Evolutionary conservation across 2,329 filamentous ascomycete species (phyloP).

Genomic region (Cercospora beticola): DNA sequence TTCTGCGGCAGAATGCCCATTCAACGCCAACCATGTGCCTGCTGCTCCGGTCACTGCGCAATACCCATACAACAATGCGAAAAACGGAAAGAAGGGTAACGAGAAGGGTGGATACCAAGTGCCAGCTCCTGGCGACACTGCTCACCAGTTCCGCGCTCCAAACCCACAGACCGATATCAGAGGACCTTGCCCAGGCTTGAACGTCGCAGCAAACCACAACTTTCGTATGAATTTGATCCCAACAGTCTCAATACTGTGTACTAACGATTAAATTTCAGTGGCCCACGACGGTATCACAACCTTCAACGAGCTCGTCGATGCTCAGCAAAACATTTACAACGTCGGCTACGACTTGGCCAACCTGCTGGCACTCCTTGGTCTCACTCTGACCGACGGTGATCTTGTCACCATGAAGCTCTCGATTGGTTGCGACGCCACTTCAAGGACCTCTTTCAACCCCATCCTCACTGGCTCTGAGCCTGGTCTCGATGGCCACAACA

Average conservation of each 20-base stretch:
- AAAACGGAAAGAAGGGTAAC: constrained; percentile 44
- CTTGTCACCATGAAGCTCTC: constrained; percentile 44
- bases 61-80: constrained; percentile 47
- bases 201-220: constrained; percentile 34
- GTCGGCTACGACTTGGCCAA: constrained; percentile 45
- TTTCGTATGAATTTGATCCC: constrained; percentile 29
- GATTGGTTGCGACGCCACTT: constrained; percentile 43
- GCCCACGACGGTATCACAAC: constrained; percentile 46
- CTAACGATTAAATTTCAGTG: constrained; percentile 21
- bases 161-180: constrained; percentile 41
- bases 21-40: constrained; percentile 42
- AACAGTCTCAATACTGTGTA: neutral
- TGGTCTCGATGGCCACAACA: constrained; percentile 48
- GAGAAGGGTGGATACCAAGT: constrained; percentile 47
- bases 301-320: constrained; percentile 44
- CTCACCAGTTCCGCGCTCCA: constrained; percentile 41
- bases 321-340: constrained; percentile 49
- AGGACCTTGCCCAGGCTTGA: constrained; percentile 32
- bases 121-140: constrained; percentile 45
- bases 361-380: constrained; percentile 43
- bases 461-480: constrained; percentile 41
- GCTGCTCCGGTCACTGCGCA: constrained; percentile 37
- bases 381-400: constrained; percentile 44
- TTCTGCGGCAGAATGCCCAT: constrained; percentile 38
- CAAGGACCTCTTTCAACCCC: constrained; percentile 36